Evolutionary conservation across 1,284 basidiomycete species (phyloP).

Genomic region (Peniophora sp.): DNA sequence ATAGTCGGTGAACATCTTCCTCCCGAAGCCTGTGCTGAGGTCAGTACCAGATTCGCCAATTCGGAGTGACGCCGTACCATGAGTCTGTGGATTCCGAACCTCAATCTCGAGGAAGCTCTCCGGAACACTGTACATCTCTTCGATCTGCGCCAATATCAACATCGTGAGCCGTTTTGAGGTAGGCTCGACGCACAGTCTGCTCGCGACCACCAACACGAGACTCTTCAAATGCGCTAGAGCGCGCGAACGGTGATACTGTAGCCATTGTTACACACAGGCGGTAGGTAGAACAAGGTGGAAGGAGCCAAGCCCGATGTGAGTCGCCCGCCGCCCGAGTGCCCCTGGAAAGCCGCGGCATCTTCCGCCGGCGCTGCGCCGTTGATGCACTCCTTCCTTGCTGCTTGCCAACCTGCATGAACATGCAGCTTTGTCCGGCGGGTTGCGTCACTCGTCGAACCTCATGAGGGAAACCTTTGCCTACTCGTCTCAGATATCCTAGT

Average conservation of each 20-base stretch:
- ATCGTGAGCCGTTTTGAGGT: conserved; percentile 18
- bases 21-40: conserved; percentile 64
- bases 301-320: too few relatives aligned
- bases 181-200: conserved; percentile 42
- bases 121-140: conserved; percentile 96
- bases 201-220: conserved; percentile 60
- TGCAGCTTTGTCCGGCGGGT: too few relatives aligned
- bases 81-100: conserved; percentile 93
- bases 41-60: not conserved
- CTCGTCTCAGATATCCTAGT: too few relatives aligned
- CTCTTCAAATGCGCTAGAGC: conserved; percentile 69
- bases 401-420: too few relatives aligned
- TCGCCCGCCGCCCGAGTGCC: too few relatives aligned
- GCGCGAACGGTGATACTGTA: conserved; percentile 74
- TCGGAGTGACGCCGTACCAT: conserved; percentile 50
- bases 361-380: too few relatives aligned
- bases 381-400: too few relatives aligned
- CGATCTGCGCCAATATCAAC: conserved; percentile 52
- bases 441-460: too few relatives aligned
- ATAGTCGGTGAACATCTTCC: conserved; percentile 99
- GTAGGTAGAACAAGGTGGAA: too few relatives aligned
- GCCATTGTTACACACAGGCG: conserved; percentile 38
- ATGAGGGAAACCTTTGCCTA: too few relatives aligned
- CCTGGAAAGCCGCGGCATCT: too few relatives aligned
- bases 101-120: conserved; percentile 99